Evolutionary conservation across 768 basidiomycete genomes (phyloP).

Genomic region (Suillus tomentosus): DNA sequence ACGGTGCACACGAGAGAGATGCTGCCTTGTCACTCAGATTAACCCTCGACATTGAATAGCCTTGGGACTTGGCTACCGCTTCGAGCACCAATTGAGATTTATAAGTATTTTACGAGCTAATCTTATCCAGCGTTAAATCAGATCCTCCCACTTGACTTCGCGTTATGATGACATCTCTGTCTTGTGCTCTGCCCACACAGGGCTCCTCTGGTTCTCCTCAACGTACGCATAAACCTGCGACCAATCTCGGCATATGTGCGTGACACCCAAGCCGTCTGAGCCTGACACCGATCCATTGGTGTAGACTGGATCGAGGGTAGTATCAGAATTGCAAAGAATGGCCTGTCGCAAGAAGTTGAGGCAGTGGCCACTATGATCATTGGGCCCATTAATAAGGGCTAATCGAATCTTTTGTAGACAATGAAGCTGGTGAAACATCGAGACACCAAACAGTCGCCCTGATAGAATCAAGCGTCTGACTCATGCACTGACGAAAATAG

Average conservation of each 20-base stretch:
- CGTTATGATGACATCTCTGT: neutral
- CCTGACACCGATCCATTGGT: conserved; percentile 13
- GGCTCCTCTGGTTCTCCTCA: conserved; percentile 20
- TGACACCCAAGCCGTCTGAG: conserved; percentile 28
- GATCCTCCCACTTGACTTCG: neutral
- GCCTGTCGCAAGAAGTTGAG: conserved; percentile 46
- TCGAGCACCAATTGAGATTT: neutral
- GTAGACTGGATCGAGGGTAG: conserved; percentile 43
- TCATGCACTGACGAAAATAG: no score
- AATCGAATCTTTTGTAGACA: conserved; percentile 26
- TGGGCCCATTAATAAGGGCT: conserved; percentile 3
- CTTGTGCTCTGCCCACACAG: conserved; percentile 1
- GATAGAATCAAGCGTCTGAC: neutral
- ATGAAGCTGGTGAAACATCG: conserved; percentile 35
- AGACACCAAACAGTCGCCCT: conserved; percentile 26
- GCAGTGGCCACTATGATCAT: conserved; percentile 36
- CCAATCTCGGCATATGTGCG: conserved; percentile 34
- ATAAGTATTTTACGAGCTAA: neutral
- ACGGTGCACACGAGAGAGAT: neutral
- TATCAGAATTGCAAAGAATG: conserved; percentile 43
- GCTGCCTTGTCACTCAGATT: neutral
- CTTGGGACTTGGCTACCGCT: neutral
- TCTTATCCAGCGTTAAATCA: neutral
- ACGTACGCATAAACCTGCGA: conserved; percentile 27
- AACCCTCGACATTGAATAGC: neutral